These are phyloP conservation scores for Leccinum obscurum DNA, from an alignment of 768 basidiomycete species.

Conservation along the genomic window DNA sequence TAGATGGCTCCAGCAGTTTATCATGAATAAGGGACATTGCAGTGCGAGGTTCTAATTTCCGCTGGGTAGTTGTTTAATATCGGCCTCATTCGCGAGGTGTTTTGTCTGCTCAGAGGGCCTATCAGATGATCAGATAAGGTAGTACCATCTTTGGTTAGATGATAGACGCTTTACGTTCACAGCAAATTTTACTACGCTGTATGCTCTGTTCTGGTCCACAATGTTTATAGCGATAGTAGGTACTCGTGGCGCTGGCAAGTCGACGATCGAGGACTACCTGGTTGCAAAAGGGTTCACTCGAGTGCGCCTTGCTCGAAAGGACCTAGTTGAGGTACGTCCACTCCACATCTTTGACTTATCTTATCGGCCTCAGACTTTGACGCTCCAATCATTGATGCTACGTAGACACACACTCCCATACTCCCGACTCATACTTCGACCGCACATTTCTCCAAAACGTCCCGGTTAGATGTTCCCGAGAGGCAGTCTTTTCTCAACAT, in stretches of 20 bases:
- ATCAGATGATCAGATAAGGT: not conserved
- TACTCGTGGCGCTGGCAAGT: slow-evolving; percentile 61
- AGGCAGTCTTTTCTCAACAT: slow-evolving; percentile 23
- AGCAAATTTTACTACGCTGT: not conserved
- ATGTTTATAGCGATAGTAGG: slow-evolving; percentile 76
- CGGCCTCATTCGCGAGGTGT: not conserved
- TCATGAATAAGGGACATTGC: not conserved
- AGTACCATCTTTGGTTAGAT: not conserved
- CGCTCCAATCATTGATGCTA: not conserved
- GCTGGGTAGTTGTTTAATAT: not conserved
- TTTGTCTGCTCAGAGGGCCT: not conserved
- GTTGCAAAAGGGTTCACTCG: slow-evolving; percentile 56
- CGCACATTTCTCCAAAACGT: not conserved
- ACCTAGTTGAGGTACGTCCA: slow-evolving; percentile 18
- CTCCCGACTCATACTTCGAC: not conserved
- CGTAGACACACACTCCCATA: slow-evolving; percentile 10
- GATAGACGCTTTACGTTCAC: not conserved
- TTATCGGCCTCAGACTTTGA: not conserved
- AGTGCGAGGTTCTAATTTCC: not conserved
- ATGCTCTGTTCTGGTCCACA: not conserved
- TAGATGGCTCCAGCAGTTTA: not conserved
- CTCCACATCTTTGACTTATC: not conserved
- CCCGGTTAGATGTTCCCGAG: slow-evolving; percentile 4
- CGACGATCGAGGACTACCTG: slow-evolving; percentile 59
- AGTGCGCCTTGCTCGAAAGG: slow-evolving; percentile 40